A percentile compares a stretch with the other conserved stretches of the same genome.
Conservation (phyloP, 306 rosid species). For the Inga oerstediana region DNA sequence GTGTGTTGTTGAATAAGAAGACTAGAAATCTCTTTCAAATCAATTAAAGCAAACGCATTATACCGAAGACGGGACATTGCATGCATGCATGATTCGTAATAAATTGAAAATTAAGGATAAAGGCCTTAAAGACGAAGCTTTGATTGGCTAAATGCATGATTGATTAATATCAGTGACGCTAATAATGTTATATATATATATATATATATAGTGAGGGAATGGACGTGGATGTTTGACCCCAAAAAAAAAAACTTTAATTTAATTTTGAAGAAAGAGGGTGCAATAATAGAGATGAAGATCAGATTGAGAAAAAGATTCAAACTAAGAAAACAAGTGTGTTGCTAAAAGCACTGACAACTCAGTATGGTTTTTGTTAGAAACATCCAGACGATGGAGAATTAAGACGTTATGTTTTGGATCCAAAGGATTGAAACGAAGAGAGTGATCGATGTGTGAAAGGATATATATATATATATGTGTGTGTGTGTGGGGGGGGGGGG, state of each 20-base stretch:
- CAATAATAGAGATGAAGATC: background rate
- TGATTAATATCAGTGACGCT: background rate
- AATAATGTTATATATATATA: background rate
- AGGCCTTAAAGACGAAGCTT: background rate
- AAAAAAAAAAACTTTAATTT: background rate
- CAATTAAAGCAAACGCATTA: slow-evolving; percentile 4
- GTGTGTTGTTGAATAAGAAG: background rate
- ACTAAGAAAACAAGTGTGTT: background rate
- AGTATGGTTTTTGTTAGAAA: background rate
- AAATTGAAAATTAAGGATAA: background rate
- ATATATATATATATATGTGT: too few relatives aligned
- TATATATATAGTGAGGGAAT: background rate
- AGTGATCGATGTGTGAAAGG: too few relatives aligned
- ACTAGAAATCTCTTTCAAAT: background rate
- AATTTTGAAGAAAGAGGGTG: background rate
- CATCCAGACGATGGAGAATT: background rate
- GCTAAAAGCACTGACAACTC: background rate
- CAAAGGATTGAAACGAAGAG: background rate
- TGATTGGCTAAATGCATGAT: background rate
- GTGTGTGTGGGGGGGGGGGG: background rate
- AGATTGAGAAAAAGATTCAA: background rate
- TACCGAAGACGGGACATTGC: background rate
- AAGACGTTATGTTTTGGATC: background rate
- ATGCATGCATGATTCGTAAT: background rate
- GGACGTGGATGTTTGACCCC: background rate